phyloP scores from a whole-genome alignment of 2,329 filamentous ascomycete genomes.

The Epichloe aotearoae region DNA sequence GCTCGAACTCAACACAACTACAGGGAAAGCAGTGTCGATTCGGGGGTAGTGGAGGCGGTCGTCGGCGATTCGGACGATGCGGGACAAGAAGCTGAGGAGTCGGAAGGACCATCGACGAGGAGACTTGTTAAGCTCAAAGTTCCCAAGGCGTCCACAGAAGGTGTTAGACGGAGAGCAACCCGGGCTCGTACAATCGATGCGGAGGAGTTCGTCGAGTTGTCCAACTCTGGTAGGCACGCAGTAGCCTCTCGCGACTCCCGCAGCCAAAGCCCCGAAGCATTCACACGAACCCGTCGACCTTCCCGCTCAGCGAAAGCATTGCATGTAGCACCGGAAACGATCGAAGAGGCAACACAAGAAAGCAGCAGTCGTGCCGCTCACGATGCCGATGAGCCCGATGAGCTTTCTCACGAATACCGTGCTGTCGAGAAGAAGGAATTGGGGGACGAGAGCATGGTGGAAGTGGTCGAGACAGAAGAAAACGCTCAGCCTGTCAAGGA shows the following conservation, averaged over 20 bases:
- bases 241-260: conserved; percentile 34
- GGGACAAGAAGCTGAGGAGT: conserved; percentile 15
- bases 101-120: conserved; percentile 16
- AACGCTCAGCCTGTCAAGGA: conserved; percentile 15
- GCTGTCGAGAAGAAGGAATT: conserved; percentile 17
- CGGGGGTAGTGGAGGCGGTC: conserved; percentile 20
- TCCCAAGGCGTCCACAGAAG: conserved; percentile 15
- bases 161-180: conserved; percentile 32
- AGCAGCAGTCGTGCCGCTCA: conserved; percentile 23
- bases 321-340: conserved; percentile 33
- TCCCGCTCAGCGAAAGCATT: conserved; percentile 39
- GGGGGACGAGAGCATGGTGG: conserved; percentile 17
- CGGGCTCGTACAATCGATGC: conserved; percentile 41
- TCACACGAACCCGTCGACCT: conserved; percentile 27
- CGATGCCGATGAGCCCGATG: conserved; percentile 24
- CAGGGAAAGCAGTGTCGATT: conserved; percentile 31
- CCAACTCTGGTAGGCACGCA: conserved; percentile 47
- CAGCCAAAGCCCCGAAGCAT: conserved; percentile 43
- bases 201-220: conserved; percentile 43
- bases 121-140: conserved; percentile 33
- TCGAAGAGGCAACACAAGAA: conserved; percentile 42
- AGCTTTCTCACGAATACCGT: conserved; percentile 22
- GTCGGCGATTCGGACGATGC: conserved; percentile 15
- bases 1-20: conserved; percentile 33
- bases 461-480: conserved; percentile 11